A percentile compares a stretch with the other conserved stretches of the same genome.
Evolutionary conservation across 345 rosid species (phyloP).

Genomic region (Salix udensis): DNA sequence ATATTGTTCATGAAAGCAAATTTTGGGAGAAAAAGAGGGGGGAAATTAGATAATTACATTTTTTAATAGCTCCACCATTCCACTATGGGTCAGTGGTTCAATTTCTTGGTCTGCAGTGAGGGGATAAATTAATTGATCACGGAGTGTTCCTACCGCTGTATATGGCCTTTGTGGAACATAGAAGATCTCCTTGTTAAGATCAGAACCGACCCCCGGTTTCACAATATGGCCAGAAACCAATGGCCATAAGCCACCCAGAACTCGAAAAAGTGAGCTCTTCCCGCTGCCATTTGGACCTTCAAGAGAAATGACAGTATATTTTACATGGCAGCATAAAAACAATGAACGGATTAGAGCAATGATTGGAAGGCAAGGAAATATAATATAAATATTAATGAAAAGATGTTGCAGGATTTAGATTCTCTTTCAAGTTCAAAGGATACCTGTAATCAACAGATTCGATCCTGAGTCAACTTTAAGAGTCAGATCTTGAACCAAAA

Average conservation of each 20-base stretch:
- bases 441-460: conserved; percentile 97
- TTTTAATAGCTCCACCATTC: conserved; percentile 84
- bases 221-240: conserved; percentile 85
- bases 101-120: conserved; percentile 70
- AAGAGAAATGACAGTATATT: conserved; percentile 19
- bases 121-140: conserved; percentile 97
- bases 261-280: conserved; percentile 98
- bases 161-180: conserved; percentile 98
- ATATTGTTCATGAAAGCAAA: not conserved
- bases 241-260: conserved; percentile 99
- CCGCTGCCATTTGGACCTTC: conserved; percentile 99
- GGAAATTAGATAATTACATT: conserved; percentile 51
- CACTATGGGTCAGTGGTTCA: conserved; percentile 62
- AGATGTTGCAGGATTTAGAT: not conserved
- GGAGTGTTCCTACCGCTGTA: conserved; percentile 97
- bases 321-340: not conserved
- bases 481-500: conserved; percentile 86
- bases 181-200: conserved; percentile 95
- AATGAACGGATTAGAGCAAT: not conserved
- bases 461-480: conserved; percentile 88
- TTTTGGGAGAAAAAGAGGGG: not conserved
- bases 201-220: conserved; percentile 98
- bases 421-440: conserved; percentile 13
- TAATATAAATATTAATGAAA: not conserved
- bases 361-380: not conserved